A percentile compares a stretch with the other conserved stretches of the same genome.
Evolutionary conservation across 1,139 yeast species (phyloP).

Genomic region (Cylindricascospora bacillispora): DNA sequence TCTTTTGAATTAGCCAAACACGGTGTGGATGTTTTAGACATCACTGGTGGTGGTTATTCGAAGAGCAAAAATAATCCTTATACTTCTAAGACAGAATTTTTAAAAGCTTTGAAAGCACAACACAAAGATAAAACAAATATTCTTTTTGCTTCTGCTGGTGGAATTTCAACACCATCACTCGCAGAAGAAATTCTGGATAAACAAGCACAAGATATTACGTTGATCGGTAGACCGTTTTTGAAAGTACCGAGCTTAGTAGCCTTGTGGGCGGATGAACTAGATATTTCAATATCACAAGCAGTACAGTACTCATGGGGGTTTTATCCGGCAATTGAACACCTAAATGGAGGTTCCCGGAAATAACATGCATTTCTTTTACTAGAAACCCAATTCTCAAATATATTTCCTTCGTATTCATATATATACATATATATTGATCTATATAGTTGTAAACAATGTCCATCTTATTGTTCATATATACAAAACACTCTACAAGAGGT

Average conservation of each 20-base stretch:
- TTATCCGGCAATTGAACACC: conserved; percentile 6
- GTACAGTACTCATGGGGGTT: conserved; percentile 30
- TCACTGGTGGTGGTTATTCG: conserved; percentile 43
- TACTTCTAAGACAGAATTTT: conserved; percentile 23
- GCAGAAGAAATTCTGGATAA: conserved; percentile 32
- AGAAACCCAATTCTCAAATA: no score
- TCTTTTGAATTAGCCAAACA: conserved; percentile 31
- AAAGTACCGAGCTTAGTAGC: conserved; percentile 38
- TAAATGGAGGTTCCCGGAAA: no score
- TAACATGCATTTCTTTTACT: no score
- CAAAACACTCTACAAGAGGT: conserved; percentile 29
- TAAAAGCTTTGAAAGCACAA: conserved; percentile 33
- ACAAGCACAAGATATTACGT: conserved; percentile 34
- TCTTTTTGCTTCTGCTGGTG: conserved; percentile 38
- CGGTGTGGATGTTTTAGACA: conserved; percentile 41
- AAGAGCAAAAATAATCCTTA: conserved; percentile 9
- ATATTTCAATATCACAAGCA: conserved; percentile 31
- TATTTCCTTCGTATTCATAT: no score
- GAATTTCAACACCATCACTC: conserved; percentile 26
- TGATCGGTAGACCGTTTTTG: conserved; percentile 36
- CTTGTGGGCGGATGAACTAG: conserved; percentile 38
- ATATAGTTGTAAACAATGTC: no score
- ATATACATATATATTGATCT: no score
- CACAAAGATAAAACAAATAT: conserved; percentile 29
- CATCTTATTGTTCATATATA: no score